Evolutionary conservation across 148 eudicot species (phyloP).

Genomic region (Hydrangea macrophylla): DNA sequence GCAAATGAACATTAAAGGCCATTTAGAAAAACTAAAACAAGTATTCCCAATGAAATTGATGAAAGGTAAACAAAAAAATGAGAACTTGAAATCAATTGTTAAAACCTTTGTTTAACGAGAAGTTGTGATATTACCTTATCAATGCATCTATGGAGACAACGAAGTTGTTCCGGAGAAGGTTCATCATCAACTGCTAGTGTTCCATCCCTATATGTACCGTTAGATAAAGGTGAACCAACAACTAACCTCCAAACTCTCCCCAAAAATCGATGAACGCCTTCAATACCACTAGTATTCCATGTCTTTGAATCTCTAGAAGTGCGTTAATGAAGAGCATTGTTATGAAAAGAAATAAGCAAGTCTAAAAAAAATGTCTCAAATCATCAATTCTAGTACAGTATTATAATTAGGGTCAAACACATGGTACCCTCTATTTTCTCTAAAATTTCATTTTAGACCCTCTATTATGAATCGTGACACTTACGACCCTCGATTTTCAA

Average conservation of each 20-base stretch:
- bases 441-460: too few species aligned
- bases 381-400: too few species aligned
- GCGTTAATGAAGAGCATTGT: slow-evolving; percentile 5
- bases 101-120: not conserved
- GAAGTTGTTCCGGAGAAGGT: slow-evolving; percentile 82
- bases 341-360: not conserved
- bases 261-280: slow-evolving; percentile 94
- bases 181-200: slow-evolving; percentile 53
- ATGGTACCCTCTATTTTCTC: too few species aligned
- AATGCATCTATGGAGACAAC: slow-evolving; percentile 84
- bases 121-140: slow-evolving; percentile 45
- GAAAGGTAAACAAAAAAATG: not conserved
- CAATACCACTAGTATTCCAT: slow-evolving; percentile 97
- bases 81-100: not conserved
- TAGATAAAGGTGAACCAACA: slow-evolving; percentile 66
- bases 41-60: too few species aligned
- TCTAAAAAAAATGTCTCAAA: not conserved
- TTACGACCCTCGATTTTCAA: too few species aligned
- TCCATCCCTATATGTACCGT: slow-evolving; percentile 69
- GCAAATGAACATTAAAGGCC: too few species aligned
- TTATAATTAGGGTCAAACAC: too few species aligned
- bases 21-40: too few species aligned
- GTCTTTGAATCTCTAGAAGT: slow-evolving; percentile 75
- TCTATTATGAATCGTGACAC: too few species aligned
- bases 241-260: slow-evolving; percentile 90